These are phyloP conservation scores for Austropuccinia psidii DNA, from an alignment of 1,284 basidiomycete genomes.

Conservation along the genomic window DNA sequence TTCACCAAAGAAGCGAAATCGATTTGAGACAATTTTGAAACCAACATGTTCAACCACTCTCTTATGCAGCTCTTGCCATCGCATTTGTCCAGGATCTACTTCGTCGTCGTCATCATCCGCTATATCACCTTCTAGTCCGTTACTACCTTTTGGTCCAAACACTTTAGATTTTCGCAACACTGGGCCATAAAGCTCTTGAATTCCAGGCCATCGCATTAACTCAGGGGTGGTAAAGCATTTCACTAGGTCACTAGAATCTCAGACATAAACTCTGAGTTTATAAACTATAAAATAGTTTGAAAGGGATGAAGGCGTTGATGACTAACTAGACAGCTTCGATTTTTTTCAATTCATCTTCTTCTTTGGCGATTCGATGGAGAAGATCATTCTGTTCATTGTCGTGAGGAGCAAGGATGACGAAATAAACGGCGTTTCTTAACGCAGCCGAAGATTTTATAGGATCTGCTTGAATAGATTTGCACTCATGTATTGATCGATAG, in stretches of 20 bases:
- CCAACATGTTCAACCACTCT: slow-evolving; percentile 93
- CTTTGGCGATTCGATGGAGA: slow-evolving; percentile 73
- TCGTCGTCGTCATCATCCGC: slow-evolving; percentile 43
- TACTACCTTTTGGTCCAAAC: slow-evolving; percentile 52
- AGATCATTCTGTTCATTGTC: slow-evolving; percentile 97
- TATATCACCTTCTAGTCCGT: slow-evolving; percentile 41
- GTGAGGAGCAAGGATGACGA: slow-evolving; percentile 83
- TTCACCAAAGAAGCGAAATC: background rate
- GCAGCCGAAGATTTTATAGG: slow-evolving; percentile 41
- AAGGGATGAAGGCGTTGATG: background rate
- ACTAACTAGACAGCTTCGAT: slow-evolving; percentile 79
- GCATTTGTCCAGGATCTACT: slow-evolving; percentile 56
- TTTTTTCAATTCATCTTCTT: slow-evolving; percentile 64
- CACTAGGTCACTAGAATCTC: slow-evolving; percentile 65
- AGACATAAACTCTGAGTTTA: background rate
- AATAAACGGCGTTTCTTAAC: slow-evolving; percentile 73
- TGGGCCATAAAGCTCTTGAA: slow-evolving; percentile 78
- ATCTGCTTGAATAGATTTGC: slow-evolving; percentile 52
- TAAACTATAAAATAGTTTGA: background rate
- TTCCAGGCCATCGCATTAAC: slow-evolving; percentile 97
- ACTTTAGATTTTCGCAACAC: slow-evolving; percentile 71
- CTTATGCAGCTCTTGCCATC: slow-evolving; percentile 92
- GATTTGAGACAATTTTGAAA: slow-evolving; percentile 39
- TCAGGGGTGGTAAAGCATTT: slow-evolving; percentile 95
- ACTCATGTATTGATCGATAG: slow-evolving; percentile 94